These are phyloP conservation scores for Neofusicoccum sp. DNA, from an alignment of 2,329 filamentous ascomycete genomes.

Conservation along the genomic window DNA sequence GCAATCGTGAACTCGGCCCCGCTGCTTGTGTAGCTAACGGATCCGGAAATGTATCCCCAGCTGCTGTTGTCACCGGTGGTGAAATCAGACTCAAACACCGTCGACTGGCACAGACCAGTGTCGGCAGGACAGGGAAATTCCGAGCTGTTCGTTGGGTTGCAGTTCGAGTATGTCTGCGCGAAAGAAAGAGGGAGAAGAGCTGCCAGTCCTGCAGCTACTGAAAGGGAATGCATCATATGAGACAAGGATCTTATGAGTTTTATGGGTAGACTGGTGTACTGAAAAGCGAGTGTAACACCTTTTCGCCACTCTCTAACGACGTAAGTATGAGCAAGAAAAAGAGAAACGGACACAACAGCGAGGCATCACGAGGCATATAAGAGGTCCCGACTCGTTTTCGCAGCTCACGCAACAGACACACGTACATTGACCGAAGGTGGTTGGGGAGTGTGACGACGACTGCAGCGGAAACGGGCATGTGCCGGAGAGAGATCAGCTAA, in stretches of 20 bases:
- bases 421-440: no score
- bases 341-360: background rate
- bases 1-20: constrained; percentile 71
- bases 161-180: constrained; percentile 47
- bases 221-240: background rate
- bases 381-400: no score
- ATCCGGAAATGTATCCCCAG: constrained; percentile 68
- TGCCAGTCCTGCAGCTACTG: constrained; percentile 17
- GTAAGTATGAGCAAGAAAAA: background rate
- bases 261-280: background rate
- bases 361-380: no score
- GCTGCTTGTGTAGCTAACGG: constrained; percentile 59
- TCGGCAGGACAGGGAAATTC: constrained; percentile 43
- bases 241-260: background rate
- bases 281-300: background rate
- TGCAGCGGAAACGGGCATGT: background rate
- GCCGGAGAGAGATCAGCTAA: background rate
- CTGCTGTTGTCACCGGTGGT: constrained; percentile 49
- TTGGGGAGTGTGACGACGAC: background rate
- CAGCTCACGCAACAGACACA: no score
- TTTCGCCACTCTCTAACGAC: background rate
- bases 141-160: constrained; percentile 45
- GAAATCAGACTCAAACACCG: constrained; percentile 44
- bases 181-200: constrained; percentile 30
- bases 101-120: constrained; percentile 49